A percentile compares a stretch with the other conserved stretches of the same genome.
Evolutionary conservation across 192 early-diverging fungal species (phyloP).

Genomic region (Phlyctochytrium planicorne): DNA sequence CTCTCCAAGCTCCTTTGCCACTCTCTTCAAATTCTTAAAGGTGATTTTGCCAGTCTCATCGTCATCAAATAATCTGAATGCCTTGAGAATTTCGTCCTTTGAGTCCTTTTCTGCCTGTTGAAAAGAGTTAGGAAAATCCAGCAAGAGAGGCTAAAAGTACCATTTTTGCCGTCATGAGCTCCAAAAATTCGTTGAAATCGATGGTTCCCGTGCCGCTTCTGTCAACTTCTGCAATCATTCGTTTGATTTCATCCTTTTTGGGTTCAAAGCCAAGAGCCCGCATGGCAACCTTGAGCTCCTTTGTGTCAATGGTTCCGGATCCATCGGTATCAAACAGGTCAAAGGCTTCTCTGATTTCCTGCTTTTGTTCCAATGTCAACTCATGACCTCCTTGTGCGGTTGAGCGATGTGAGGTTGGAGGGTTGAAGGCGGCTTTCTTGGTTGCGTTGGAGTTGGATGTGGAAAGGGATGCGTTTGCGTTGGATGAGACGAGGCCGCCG

Average conservation of each 20-base stretch:
- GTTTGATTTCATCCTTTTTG: slow-evolving; percentile 47
- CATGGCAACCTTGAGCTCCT: slow-evolving; percentile 60
- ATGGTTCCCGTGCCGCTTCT: slow-evolving; percentile 52
- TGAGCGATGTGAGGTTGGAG: neutral
- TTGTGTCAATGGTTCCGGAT: slow-evolving; percentile 55
- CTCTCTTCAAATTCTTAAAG: slow-evolving; percentile 70
- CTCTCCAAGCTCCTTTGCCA: slow-evolving; percentile 70
- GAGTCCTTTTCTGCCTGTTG: slow-evolving; percentile 62
- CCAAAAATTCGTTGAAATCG: slow-evolving; percentile 74
- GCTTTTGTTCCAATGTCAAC: slow-evolving; percentile 62
- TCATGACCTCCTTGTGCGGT: slow-evolving; percentile 27
- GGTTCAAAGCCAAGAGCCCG: slow-evolving; percentile 52
- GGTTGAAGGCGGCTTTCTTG: neutral
- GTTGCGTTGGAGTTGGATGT: neutral
- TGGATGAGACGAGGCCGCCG: neutral
- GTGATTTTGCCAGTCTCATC: slow-evolving; percentile 68
- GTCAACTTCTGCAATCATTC: slow-evolving; percentile 56
- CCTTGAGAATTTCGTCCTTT: slow-evolving; percentile 68
- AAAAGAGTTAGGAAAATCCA: slow-evolving; percentile 11
- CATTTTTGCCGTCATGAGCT: slow-evolving; percentile 65
- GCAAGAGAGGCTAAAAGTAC: slow-evolving; percentile 38
- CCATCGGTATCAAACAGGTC: slow-evolving; percentile 73
- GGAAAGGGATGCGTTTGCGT: neutral
- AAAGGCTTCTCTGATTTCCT: slow-evolving; percentile 71
- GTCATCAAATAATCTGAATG: slow-evolving; percentile 81